These are phyloP conservation scores for Sporisorium graminicola DNA, from an alignment of 1,284 basidiomycete species.

Conservation along the genomic window DNA sequence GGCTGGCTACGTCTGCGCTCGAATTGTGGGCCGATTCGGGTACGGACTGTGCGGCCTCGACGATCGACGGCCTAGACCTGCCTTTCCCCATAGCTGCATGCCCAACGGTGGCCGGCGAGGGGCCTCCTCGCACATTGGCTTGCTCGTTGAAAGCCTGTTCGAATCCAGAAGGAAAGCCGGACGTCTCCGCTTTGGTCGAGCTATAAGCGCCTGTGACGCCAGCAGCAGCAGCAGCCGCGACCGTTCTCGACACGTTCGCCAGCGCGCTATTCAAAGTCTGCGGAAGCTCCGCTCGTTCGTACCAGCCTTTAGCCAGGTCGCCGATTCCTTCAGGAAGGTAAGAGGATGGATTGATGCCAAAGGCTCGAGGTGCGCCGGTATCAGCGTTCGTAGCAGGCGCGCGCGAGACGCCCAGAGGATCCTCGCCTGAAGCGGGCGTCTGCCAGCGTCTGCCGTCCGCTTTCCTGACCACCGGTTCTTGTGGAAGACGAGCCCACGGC, in stretches of 20 bases:
- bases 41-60: neutral
- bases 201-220: slow-evolving; percentile 31
- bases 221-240: slow-evolving; percentile 44
- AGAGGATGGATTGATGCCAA: slow-evolving; percentile 43
- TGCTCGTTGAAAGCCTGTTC: slow-evolving; percentile 36
- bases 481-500: slow-evolving; percentile 27
- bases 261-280: slow-evolving; percentile 50
- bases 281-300: slow-evolving; percentile 53
- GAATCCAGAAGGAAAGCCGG: slow-evolving; percentile 48
- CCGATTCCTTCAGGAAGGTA: slow-evolving; percentile 57
- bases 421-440: neutral
- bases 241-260: slow-evolving; percentile 53
- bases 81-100: slow-evolving; percentile 20
- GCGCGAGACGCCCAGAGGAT: slow-evolving; percentile 25
- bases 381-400: slow-evolving; percentile 4
- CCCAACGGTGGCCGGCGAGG: slow-evolving; percentile 20
- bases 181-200: slow-evolving; percentile 11
- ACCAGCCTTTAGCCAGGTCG: slow-evolving; percentile 60
- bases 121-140: slow-evolving; percentile 13
- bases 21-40: neutral
- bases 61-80: neutral
- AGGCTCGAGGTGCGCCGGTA: slow-evolving; percentile 17
- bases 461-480: neutral
- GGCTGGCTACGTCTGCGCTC: slow-evolving; percentile 14
- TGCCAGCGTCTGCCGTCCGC: slow-evolving; percentile 17